Percentiles rank a stretch among this genome's conserved stretches.
These are phyloP conservation scores for Zasmidium citrigriseum DNA, from an alignment of 2,329 filamentous ascomycete species.

Conservation along the genomic window DNA sequence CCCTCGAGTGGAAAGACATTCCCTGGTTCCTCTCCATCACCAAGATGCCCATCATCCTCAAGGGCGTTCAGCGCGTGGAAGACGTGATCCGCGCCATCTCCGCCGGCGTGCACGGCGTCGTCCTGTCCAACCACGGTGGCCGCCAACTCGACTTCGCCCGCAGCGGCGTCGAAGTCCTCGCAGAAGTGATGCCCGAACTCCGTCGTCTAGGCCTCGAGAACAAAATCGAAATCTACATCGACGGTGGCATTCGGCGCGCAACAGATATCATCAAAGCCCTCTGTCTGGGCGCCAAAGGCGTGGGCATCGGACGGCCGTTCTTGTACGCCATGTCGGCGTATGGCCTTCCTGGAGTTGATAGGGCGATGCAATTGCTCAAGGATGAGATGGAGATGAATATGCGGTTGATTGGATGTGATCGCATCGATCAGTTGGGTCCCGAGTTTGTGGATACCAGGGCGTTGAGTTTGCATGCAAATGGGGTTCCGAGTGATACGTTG, in stretches of 20 bases:
- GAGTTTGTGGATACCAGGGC: conserved; percentile 77
- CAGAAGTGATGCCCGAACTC: conserved; percentile 83
- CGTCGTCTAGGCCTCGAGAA: conserved; percentile 57
- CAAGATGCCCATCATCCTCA: conserved; percentile 91
- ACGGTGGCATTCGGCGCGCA: conserved; percentile 85
- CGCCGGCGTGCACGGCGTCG: conserved; percentile 80
- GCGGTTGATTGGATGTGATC: conserved; percentile 81
- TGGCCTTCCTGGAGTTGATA: conserved; percentile 80
- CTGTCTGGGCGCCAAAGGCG: conserved; percentile 86
- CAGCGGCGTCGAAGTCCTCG: conserved; percentile 84
- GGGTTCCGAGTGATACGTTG: conserved; percentile 64
- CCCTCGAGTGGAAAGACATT: conserved; percentile 83
- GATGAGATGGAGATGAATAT: conserved; percentile 99
- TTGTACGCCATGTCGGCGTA: conserved; percentile 95
- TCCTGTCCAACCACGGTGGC: conserved; percentile 94
- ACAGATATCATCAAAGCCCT: conserved; percentile 96
- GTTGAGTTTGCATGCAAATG: conserved; percentile 60
- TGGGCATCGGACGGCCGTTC: conserved; percentile 93
- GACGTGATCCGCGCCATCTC: conserved; percentile 79
- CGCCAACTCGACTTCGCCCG: conserved; percentile 90
- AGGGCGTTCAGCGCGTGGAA: conserved; percentile 94
- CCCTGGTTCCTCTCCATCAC: conserved; percentile 82
- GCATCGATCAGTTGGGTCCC: conserved; percentile 75
- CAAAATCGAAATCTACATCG: conserved; percentile 77
- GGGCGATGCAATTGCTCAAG: conserved; percentile 72